Base-by-base conservation (phyloP, 1,139 yeast genomes). In the Saccharomyces hybrid region DNA sequence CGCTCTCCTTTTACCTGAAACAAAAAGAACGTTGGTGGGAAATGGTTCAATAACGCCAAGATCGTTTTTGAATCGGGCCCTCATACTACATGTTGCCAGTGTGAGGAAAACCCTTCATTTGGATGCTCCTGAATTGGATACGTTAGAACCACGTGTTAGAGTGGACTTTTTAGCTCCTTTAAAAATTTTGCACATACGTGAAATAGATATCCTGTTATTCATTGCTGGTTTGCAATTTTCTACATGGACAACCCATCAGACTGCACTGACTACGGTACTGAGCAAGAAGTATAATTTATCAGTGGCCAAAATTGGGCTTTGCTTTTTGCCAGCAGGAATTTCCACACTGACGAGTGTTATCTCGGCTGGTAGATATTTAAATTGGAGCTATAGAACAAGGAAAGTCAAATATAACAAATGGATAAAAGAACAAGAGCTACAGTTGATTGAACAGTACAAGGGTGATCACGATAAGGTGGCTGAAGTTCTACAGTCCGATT, bases 181-280 rank as follows among this genome's bases (percentile, higher is more conserved):
- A 50, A 67, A 65, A 46, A 74, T 82, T 55, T 63, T 81, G 56
- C 55, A 66, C 53, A 59, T 73, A 58, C 71, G 71, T 27, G 72
- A 74, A 62, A 55, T 73, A 56, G 59, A 63, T 56, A 51, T 78
- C 6, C 54, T 75, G 9, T 60, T 79, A 27, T 57, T 82, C 2
- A 86, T 88, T 0, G 78, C 81, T 2, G 81, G 87, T 0, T 59
- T 87, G 7, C 80, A 81, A 57, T 86, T 82, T 66, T 76, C 89
- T 0, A 71, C 80, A 2, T 87, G 91, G 90, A 80, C 84, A n/a
- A 77, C 84, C 71, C 75, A 81, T 44, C 75, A 84, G 56, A 85
- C 95, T 0, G 78, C 88, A 0, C 69, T 85, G 55, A 78, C 91
- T 0, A 77, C 86, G 0, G 69, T 78, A 3, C 68, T 87, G 28